Conservation (phyloP, 768 basidiomycete genomes). For the Pisolithus orientalis region DNA sequence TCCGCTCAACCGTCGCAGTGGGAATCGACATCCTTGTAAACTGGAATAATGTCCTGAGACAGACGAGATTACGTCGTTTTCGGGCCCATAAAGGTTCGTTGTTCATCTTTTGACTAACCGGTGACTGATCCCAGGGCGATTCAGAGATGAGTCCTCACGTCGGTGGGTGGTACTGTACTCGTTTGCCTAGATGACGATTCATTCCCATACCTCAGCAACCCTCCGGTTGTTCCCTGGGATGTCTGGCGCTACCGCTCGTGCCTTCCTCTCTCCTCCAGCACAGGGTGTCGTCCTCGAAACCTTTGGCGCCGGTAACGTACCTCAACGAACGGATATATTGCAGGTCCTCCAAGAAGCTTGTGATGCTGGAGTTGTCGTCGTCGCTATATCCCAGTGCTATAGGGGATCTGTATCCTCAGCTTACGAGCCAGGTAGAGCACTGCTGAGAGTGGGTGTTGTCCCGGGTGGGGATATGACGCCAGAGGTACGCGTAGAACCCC, state of each 20-base stretch:
- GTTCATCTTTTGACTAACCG: neutral
- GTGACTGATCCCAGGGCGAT: constrained; percentile 10
- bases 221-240: constrained; percentile 88
- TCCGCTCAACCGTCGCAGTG: constrained; percentile 37
- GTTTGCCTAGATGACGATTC: constrained; percentile 7
- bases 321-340: constrained; percentile 71
- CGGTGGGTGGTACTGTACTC: constrained; percentile 38
- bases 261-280: constrained; percentile 69
- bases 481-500: constrained; percentile 49
- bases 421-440: constrained; percentile 71
- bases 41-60: constrained; percentile 83
- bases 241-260: constrained; percentile 61
- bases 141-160: constrained; percentile 78
- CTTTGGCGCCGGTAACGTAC: constrained; percentile 91
- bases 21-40: constrained; percentile 88
- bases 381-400: constrained; percentile 87
- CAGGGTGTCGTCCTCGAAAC: constrained; percentile 85
- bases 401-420: constrained; percentile 83
- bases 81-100: constrained; percentile 66
- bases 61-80: constrained; percentile 74
- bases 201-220: constrained; percentile 44
- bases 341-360: constrained; percentile 76
- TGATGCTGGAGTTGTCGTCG: constrained; percentile 76
- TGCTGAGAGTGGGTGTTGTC: constrained; percentile 71
- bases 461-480: constrained; percentile 92